These are phyloP conservation scores for Ormosia semicastrata DNA, from an alignment of 306 rosid species.

Conservation along the genomic window DNA sequence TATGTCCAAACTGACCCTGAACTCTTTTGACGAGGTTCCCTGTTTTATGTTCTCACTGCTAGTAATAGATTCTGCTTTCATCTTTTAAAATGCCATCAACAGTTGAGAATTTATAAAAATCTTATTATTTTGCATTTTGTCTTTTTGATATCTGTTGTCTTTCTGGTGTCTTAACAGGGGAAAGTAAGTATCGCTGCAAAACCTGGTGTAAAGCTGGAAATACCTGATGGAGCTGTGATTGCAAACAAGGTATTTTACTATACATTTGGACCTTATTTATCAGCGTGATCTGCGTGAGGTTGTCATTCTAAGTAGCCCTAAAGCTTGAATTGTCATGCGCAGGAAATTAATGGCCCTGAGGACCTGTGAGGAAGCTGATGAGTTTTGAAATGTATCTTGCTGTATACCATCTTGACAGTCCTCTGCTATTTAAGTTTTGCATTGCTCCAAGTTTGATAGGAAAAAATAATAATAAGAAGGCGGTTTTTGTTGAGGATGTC, in stretches of 20 bases:
- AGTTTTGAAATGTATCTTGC: constrained; percentile 14
- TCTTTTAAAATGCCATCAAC: neutral
- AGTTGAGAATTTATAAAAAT: neutral
- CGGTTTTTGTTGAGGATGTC: constrained; percentile 26
- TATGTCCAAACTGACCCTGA: neutral
- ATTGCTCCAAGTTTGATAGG: constrained; percentile 21
- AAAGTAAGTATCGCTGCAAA: constrained; percentile 63
- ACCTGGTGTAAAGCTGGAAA: constrained; percentile 62
- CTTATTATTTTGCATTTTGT: neutral
- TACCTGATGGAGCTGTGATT: constrained; percentile 65
- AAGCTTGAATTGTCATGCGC: constrained; percentile 15
- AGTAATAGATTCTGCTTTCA: neutral
- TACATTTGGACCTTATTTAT: neutral
- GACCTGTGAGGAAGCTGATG: constrained; percentile 50
- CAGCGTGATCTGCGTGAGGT: neutral
- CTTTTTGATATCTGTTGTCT: constrained; percentile 13
- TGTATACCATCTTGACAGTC: neutral
- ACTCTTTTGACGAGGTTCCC: neutral
- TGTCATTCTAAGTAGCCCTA: neutral
- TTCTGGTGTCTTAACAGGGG: constrained; percentile 52
- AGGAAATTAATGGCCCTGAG: constrained; percentile 76
- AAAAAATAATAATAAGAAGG: constrained; percentile 21
- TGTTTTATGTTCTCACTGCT: neutral
- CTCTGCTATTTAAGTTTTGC: neutral
- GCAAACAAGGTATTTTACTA: constrained; percentile 60